phyloP scores from a whole-genome alignment of 2,329 filamentous ascomycete genomes.

The Grosmannia huntii region DNA sequence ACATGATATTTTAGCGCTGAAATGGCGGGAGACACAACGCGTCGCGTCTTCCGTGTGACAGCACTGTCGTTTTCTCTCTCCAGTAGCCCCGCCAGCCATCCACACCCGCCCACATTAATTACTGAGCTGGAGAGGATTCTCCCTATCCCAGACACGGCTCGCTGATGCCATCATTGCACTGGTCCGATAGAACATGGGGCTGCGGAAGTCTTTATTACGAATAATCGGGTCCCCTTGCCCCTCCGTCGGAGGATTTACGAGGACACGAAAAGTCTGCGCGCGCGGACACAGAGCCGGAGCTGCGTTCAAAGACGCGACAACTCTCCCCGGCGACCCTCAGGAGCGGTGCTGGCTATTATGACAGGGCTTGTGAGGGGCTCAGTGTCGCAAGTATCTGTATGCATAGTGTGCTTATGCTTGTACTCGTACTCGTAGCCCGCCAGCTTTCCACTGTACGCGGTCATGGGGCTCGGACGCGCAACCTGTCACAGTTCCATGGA shows the following conservation, averaged over 20 bases:
- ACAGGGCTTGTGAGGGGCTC: too few relatives aligned
- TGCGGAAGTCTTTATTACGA: not conserved
- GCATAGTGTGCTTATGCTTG: not conserved
- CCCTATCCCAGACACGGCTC: too few relatives aligned
- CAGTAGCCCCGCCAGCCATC: not conserved
- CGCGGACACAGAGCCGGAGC: not conserved
- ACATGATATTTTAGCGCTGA: constrained; percentile 10
- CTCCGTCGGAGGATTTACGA: not conserved
- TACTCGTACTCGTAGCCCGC: not conserved
- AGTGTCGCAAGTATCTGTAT: too few relatives aligned
- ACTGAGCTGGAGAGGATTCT: not conserved
- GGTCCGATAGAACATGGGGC: not conserved
- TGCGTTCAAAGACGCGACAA: not conserved
- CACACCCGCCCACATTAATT: not conserved
- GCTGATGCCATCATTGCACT: not conserved
- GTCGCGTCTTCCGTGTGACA: constrained; percentile 8
- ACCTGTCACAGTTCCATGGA: not conserved
- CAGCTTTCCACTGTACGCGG: not conserved
- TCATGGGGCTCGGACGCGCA: not conserved
- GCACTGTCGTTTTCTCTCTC: not conserved
- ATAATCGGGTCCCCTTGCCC: not conserved
- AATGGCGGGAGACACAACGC: constrained; percentile 7
- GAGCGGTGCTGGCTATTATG: too few relatives aligned
- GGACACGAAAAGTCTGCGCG: not conserved
- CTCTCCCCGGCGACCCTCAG: not conserved